A percentile compares a stretch with the other conserved stretches of the same genome.
Conservation (phyloP, 805 yeast species). For the Candida khao-thaluensis region DNA sequence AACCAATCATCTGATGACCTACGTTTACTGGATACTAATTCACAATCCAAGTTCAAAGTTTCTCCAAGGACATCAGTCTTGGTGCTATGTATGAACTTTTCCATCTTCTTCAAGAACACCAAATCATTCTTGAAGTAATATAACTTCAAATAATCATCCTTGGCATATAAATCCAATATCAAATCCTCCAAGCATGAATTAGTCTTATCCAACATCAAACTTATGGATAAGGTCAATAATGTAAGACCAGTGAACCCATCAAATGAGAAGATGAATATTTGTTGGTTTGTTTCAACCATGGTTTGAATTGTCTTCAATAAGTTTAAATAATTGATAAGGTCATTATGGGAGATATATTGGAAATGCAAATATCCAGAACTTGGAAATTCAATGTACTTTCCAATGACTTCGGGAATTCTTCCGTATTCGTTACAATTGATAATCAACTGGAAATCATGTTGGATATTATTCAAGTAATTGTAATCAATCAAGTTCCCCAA, state of each 20-base stretch:
- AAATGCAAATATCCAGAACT: conserved; percentile 25
- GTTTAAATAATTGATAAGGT: conserved; percentile 29
- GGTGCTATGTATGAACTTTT: conserved; percentile 23
- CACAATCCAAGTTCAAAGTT: conserved; percentile 13
- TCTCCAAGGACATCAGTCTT: conserved; percentile 3
- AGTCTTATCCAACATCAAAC: conserved; percentile 11
- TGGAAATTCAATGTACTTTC: conserved; percentile 34
- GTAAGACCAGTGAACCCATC: conserved; percentile 42
- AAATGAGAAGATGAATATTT: conserved; percentile 31
- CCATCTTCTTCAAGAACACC: conserved; percentile 28
- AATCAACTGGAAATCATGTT: conserved; percentile 47
- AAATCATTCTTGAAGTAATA: conserved; percentile 32
- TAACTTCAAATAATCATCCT: conserved; percentile 20
- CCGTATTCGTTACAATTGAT: conserved; percentile 64
- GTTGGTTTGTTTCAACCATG: conserved; percentile 18
- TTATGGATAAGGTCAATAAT: conserved; percentile 21
- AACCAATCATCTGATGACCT: conserved; percentile 31
- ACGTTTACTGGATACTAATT: not conserved
- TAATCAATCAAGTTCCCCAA: conserved; percentile 34
- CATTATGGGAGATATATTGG: conserved; percentile 22
- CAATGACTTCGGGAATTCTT: conserved; percentile 29
- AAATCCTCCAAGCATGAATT: conserved; percentile 24
- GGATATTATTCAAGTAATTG: conserved; percentile 18
- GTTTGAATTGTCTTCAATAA: conserved; percentile 27
- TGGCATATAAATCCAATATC: conserved; percentile 18